phyloP scores from a whole-genome alignment of 345 rosid species.

The Citrus trifoliata region DNA sequence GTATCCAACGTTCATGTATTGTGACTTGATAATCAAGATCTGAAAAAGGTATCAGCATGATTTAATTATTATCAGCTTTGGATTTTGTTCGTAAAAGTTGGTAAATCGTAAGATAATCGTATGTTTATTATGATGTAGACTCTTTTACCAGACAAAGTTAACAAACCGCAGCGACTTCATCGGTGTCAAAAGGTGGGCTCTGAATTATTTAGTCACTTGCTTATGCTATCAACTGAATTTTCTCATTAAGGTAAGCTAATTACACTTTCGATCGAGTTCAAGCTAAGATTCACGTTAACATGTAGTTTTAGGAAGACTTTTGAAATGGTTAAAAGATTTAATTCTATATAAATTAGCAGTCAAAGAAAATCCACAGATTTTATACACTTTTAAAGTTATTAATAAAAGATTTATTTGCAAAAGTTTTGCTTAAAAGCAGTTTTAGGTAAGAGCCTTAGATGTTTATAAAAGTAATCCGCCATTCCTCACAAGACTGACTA shows the following conservation, averaged over 20 bases:
- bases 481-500: too few species aligned
- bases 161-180: conserved; percentile 5
- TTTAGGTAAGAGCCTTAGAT: too few species aligned
- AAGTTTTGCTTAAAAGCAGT: too few species aligned
- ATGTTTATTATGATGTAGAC: not conserved
- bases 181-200: not conserved
- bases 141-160: not conserved
- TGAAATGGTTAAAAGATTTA: not conserved
- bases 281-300: not conserved
- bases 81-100: not conserved
- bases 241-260: not conserved
- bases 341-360: not conserved
- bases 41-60: not conserved
- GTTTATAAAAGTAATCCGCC: too few species aligned
- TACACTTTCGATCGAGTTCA: not conserved
- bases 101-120: not conserved
- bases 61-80: not conserved
- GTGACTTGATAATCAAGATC: not conserved
- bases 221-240: not conserved
- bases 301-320: not conserved
- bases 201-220: not conserved
- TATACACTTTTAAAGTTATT: too few species aligned
- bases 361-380: too few species aligned
- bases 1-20: not conserved
- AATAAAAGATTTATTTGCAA: too few species aligned